phyloP scores from a whole-genome alignment of 768 basidiomycete genomes.

The Chalciporus pseudorubinellus region DNA sequence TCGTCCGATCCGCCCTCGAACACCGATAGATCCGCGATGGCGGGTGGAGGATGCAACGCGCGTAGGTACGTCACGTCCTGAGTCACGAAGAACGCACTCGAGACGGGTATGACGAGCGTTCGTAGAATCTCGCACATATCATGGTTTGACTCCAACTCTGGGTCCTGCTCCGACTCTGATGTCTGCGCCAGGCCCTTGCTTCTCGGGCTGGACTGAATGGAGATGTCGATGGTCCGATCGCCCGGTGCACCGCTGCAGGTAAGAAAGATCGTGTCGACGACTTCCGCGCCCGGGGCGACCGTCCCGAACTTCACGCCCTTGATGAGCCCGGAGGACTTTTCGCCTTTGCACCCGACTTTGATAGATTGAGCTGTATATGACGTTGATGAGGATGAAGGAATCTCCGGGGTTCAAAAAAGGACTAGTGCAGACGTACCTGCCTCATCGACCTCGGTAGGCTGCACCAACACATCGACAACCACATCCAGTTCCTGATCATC shows the following conservation, averaged over 20 bases:
- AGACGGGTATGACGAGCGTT: constrained; percentile 64
- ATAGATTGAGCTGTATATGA: too few species aligned
- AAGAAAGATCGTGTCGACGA: constrained; percentile 62
- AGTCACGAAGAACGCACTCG: constrained; percentile 55
- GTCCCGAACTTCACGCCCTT: constrained; percentile 69
- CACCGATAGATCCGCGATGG: constrained; percentile 51
- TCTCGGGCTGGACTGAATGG: constrained; percentile 58
- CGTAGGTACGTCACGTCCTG: constrained; percentile 57
- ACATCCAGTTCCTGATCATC: constrained; percentile 72
- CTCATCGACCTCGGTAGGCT: constrained; percentile 78
- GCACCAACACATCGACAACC: constrained; percentile 65
- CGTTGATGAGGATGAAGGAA: too few species aligned
- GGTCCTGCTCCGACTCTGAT: neutral
- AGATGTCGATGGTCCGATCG: constrained; percentile 76
- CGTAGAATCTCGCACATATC: constrained; percentile 54
- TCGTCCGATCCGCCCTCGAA: constrained; percentile 56
- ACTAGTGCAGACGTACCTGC: constrained; percentile 35
- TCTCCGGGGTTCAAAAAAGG: too few species aligned
- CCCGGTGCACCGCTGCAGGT: constrained; percentile 61
- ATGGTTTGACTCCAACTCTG: constrained; percentile 19
- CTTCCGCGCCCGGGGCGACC: constrained; percentile 55
- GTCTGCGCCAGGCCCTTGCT: neutral
- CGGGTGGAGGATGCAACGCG: constrained; percentile 39
- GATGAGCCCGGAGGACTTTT: constrained; percentile 69
- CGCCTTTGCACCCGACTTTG: constrained; percentile 44